Conservation (phyloP, 2,329 filamentous ascomycete species). For the Sordariomycetes sp. region DNA sequence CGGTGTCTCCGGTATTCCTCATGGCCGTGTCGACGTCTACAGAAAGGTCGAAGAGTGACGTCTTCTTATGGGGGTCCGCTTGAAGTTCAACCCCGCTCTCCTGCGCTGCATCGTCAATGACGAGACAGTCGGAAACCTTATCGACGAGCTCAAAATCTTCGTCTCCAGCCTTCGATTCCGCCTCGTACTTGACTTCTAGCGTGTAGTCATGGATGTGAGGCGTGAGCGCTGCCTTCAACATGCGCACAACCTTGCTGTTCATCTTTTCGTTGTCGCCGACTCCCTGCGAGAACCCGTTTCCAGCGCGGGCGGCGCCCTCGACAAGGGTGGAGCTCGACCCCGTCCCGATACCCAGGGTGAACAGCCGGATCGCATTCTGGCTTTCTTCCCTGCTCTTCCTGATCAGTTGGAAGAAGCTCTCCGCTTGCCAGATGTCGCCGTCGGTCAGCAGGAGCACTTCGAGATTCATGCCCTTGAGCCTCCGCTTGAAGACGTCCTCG, state of each 20-base stretch:
- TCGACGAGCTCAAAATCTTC: conserved; percentile 53
- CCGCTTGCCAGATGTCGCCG: conserved; percentile 37
- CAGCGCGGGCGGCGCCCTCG: conserved; percentile 38
- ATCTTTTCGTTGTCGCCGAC: conserved; percentile 52
- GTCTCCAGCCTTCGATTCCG: conserved; percentile 10
- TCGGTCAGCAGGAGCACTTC: conserved; percentile 44
- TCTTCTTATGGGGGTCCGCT: conserved; percentile 20
- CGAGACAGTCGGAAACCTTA: conserved; percentile 34
- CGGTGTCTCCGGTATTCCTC: conserved; percentile 5
- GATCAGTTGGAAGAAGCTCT: conserved; percentile 28
- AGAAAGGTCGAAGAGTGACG: conserved; percentile 46
- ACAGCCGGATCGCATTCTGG: conserved; percentile 32
- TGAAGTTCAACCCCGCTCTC: conserved; percentile 8
- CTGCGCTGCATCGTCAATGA: conserved; percentile 16
- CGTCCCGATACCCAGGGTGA: conserved; percentile 39
- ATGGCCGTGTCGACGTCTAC: conserved; percentile 27
- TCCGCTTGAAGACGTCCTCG: conserved; percentile 24
- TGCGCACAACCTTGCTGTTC: conserved; percentile 55
- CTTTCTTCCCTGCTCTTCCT: conserved; percentile 23
- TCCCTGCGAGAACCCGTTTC: conserved; percentile 46
- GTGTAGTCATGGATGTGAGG: conserved; percentile 53
- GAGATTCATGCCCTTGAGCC: conserved; percentile 30
- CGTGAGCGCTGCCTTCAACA: conserved; percentile 58
- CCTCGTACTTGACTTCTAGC: conserved; percentile 46
- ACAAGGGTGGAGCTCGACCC: conserved; percentile 37